Conservation (phyloP, 805 yeast species). For the Ogataea haglerorum region DNA sequence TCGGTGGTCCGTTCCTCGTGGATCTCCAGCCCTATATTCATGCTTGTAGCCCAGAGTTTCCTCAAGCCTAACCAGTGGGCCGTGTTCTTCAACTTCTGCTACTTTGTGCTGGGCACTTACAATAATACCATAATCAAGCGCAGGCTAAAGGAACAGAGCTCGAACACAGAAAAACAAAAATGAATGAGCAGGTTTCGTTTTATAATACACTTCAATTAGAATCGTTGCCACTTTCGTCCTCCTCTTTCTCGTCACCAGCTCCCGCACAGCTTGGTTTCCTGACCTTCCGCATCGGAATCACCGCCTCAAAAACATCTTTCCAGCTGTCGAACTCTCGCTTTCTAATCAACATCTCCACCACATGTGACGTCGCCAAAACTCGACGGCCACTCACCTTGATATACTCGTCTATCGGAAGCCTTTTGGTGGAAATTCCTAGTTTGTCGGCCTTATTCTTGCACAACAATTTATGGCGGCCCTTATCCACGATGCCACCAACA, state of each 20-base stretch:
- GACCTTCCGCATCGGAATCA: conserved; percentile 76
- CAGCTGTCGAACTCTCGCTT: conserved; percentile 81
- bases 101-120: conserved; percentile 57
- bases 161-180: neutral
- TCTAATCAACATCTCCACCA: conserved; percentile 78
- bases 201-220: neutral
- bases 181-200: conserved; percentile 5
- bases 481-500: conserved; percentile 95
- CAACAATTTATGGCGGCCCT: conserved; percentile 78
- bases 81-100: conserved; percentile 55
- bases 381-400: conserved; percentile 80
- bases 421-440: conserved; percentile 66
- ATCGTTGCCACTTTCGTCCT: conserved; percentile 1
- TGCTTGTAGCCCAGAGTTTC: conserved; percentile 54
- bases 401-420: conserved; percentile 83
- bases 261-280: conserved; percentile 21
- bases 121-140: conserved; percentile 54
- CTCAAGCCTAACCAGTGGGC: conserved; percentile 62
- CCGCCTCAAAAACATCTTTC: conserved; percentile 83
- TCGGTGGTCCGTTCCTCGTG: conserved; percentile 51
- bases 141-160: conserved; percentile 15
- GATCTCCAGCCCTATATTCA: conserved; percentile 49
- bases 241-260: conserved; percentile 3
- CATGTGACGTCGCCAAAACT: conserved; percentile 92
- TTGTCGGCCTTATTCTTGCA: conserved; percentile 79